Percentiles rank a stretch among this genome's conserved stretches.
These are phyloP conservation scores for Tagetes patula DNA, from an alignment of 129 eudicot genomes.

Conservation along the genomic window DNA sequence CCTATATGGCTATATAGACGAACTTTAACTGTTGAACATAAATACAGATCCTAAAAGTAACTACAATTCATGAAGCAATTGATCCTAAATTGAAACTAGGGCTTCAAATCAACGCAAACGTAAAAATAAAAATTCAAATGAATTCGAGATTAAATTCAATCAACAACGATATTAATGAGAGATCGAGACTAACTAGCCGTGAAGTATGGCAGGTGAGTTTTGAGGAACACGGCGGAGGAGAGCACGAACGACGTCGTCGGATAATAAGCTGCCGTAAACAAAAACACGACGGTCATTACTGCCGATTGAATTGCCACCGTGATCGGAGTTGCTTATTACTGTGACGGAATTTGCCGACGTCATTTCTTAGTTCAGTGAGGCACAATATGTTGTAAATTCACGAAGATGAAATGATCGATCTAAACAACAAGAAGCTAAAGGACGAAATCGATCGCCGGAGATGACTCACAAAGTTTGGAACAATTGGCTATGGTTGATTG, in stretches of 20 bases:
- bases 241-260: slow-evolving; percentile 83
- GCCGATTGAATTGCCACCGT: slow-evolving; percentile 20
- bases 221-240: slow-evolving; percentile 73
- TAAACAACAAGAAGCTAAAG: neutral
- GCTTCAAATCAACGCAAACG: neutral
- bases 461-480: slow-evolving; percentile 26
- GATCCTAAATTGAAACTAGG: slow-evolving; percentile 2
- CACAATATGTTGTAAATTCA: neutral
- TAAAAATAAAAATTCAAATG: slow-evolving; percentile 12
- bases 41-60: neutral
- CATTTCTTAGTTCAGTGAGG: slow-evolving; percentile 13
- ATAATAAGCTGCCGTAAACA: slow-evolving; percentile 88
- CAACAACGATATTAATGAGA: slow-evolving; percentile 9
- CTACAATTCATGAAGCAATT: slow-evolving; percentile 11
- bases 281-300: slow-evolving; percentile 50
- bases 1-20: neutral
- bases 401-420: slow-evolving; percentile 2
- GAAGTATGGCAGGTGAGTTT: slow-evolving; percentile 61
- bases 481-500: slow-evolving; percentile 31
- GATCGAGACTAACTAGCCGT: slow-evolving; percentile 55
- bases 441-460: slow-evolving; percentile 14
- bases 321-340: neutral
- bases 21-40: slow-evolving; percentile 1
- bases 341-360: slow-evolving; percentile 27
- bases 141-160: neutral